Base-by-base conservation (phyloP, 768 basidiomycete species). In the Daedaleopsis nitida region DNA sequence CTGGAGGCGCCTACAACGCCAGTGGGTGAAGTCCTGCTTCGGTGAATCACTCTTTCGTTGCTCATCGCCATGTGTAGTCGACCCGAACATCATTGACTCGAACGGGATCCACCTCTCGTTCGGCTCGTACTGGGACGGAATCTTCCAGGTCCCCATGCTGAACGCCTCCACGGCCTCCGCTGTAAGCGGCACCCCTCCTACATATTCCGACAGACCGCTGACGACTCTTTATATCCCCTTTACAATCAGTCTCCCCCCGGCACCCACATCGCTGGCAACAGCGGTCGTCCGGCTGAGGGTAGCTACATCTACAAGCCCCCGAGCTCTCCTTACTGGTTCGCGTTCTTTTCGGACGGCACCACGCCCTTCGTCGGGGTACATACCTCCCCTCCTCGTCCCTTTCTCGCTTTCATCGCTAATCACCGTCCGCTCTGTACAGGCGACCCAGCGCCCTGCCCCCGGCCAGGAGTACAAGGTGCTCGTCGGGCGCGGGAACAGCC, bases 401-500 rank as follows among this genome's bases (percentile, higher is more conserved):
- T 8, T 13, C 17, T 11, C 10, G 49, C 10, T 7, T 32, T 14
- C 14, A 3, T 13, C 24, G 13, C 49, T 27, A 11, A 50, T 6
- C 27, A 14, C 13, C 19, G 27, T 27, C 24, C n/a, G 5, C 39
- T 5, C 39, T 17, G 5, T 17, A 27, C 35, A 52, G 51, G 32
- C 52, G 11, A 53, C 52, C 14, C 1, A 17, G 9, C 52, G 52
- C 35, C 52, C 52, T 8, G n/a, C 52, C 17, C n/a, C 52, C 38
- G 52, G 52, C 37, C 2, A 53, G 4, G 52, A 53, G 52, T 53
- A 53, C 52, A 53, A 53, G 37, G 52, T 53, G n/a, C 52, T 38
- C 38, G 52, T 53, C 21, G 52, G 52, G 38, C 52, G 52, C 37
- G 37, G 52, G 10, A 53, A 35, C 2, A 21, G 19, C 37, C 37